These are phyloP conservation scores for Penicillium malachiteum DNA, from an alignment of 495 filamentous ascomycete species.

Conservation along the genomic window DNA sequence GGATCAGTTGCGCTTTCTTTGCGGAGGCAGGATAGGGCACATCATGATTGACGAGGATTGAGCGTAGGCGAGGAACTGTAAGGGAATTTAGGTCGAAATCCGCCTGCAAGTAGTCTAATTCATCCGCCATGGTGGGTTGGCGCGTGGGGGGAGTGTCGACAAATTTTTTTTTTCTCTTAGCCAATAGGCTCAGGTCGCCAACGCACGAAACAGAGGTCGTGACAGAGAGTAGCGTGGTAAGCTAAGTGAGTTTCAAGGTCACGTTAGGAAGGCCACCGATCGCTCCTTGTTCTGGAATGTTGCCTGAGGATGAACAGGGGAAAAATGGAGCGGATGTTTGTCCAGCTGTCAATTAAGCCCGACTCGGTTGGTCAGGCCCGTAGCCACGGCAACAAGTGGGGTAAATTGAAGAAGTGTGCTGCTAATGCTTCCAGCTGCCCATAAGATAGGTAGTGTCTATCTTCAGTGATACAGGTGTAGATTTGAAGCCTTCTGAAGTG, in stretches of 20 bases:
- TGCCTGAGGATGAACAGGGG: constrained; percentile 11
- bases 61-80: constrained; percentile 82
- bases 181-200: constrained; percentile 3
- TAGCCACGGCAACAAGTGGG: constrained; percentile 44
- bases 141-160: constrained; percentile 1
- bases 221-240: constrained; percentile 6
- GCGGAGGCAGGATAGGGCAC: constrained; percentile 78
- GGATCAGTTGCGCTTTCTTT: constrained; percentile 85
- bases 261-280: constrained; percentile 17
- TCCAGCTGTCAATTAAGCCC: constrained; percentile 28
- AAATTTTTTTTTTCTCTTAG: not conserved
- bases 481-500: no score
- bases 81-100: constrained; percentile 81
- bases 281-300: constrained; percentile 23
- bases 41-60: constrained; percentile 84
- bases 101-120: constrained; percentile 74
- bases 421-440: not conserved
- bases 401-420: constrained; percentile 5
- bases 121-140: constrained; percentile 59
- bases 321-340: constrained; percentile 21
- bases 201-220: constrained; percentile 8
- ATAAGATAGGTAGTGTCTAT: no score
- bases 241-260: constrained; percentile 15
- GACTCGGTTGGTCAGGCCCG: constrained; percentile 23
- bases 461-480: no score